Evolutionary conservation across 2,329 filamentous ascomycete species (phyloP).

Genomic region (Xylaria digitata): DNA sequence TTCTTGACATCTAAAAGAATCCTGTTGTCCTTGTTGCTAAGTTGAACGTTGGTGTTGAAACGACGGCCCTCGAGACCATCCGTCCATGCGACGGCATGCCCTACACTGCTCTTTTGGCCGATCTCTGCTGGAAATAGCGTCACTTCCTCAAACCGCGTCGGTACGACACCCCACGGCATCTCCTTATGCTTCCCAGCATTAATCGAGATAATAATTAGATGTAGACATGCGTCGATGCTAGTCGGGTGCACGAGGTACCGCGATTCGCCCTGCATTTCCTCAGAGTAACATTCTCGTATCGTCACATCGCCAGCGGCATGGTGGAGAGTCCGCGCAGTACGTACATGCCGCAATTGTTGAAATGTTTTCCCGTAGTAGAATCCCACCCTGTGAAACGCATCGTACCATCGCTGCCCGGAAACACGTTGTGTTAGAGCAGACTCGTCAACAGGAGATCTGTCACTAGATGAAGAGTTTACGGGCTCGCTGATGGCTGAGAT

Average conservation of each 20-base stretch:
- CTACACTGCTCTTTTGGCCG: constrained; percentile 11
- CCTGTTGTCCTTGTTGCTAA: constrained; percentile 10
- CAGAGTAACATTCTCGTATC: constrained; percentile 28
- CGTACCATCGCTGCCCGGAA: constrained; percentile 48
- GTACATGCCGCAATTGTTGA: constrained; percentile 47
- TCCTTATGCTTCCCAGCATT: constrained; percentile 45
- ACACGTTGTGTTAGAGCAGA: constrained; percentile 43
- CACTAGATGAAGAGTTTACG: not conserved
- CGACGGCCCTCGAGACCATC: constrained; percentile 34
- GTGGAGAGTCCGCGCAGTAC: constrained; percentile 43
- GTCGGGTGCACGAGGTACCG: constrained; percentile 55
- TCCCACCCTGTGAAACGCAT: constrained; percentile 51
- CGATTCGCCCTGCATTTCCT: constrained; percentile 50
- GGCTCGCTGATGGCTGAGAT: constrained; percentile 16
- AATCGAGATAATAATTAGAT: constrained; percentile 50
- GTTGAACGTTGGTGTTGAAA: constrained; percentile 35
- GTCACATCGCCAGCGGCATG: constrained; percentile 28
- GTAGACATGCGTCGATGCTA: constrained; percentile 53
- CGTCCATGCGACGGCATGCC: constrained; percentile 41
- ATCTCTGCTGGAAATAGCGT: constrained; percentile 15
- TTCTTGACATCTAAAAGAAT: constrained; percentile 35
- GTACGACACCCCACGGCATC: constrained; percentile 50
- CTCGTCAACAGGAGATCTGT: constrained; percentile 25
- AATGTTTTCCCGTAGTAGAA: constrained; percentile 55
- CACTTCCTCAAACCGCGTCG: constrained; percentile 37